Evolutionary conservation across 257 asterid genomes (phyloP).

Genomic region (Solanum chilense): DNA sequence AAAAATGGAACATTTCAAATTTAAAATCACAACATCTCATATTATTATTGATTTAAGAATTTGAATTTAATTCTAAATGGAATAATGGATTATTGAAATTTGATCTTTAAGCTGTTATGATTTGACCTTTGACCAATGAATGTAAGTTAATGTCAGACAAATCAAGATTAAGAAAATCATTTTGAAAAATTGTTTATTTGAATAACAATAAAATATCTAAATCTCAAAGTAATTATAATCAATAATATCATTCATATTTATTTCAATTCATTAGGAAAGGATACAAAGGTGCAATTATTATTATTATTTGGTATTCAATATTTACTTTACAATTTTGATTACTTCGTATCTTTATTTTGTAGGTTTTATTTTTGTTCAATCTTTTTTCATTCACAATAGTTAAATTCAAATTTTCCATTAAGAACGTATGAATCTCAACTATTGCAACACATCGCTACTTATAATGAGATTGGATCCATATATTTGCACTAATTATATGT

Average conservation of each 20-base stretch:
- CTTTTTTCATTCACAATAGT: too few species aligned
- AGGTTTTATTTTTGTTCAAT: fast-evolving
- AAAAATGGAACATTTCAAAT: not conserved
- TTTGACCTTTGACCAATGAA: not conserved
- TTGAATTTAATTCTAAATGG: not conserved
- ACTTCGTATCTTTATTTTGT: fast-evolving
- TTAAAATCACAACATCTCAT: not conserved
- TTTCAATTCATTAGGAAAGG: not conserved
- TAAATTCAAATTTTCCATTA: too few species aligned
- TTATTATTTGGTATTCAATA: too few species aligned
- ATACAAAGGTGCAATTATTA: not conserved
- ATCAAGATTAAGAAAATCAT: not conserved
- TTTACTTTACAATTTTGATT: too few species aligned
- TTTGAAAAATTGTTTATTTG: not conserved
- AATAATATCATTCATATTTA: not conserved
- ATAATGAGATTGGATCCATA: not conserved
- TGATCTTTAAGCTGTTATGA: not conserved
- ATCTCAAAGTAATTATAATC: not conserved
- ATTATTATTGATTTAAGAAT: not conserved
- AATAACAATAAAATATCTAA: not conserved
- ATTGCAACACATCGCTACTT: too few species aligned
- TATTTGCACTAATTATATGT: not conserved
- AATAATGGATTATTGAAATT: not conserved
- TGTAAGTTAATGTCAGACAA: not conserved
- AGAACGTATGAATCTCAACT: not conserved